Evolutionary conservation across 106 monocot species (phyloP), one percentile per base, ranked within the genome.

Genomic region (Allium cepa): DNA sequence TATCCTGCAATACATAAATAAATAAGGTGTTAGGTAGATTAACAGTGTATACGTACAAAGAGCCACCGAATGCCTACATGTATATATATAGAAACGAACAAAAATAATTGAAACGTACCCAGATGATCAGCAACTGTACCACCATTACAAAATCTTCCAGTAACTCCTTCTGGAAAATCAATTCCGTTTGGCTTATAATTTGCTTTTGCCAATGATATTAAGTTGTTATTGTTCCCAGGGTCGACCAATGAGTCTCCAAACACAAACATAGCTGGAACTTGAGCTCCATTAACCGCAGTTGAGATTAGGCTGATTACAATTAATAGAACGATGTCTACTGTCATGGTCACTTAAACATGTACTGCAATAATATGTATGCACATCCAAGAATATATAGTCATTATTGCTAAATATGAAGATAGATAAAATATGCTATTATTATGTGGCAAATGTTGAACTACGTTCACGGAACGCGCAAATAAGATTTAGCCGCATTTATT

Each of bases 221-320:
- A 68, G 52, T 78, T 57, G 63, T 83, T 83, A 8, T 83, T 83
- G 47, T 83, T 83, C 49, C 83, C 83, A 0, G 83, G 79, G 58
- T 83, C 83, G 7, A 72, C 18, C 50, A 83, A 76, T 3, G 83
- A 83, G 45, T 83, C 83, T 4, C 83, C 83, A 10, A 83, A 83
- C 55, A 75, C 79, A 9, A 79, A 83, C 75, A 75, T 79, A 4
- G 79, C 79, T 16, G 83, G 79, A 47, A 76, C 67, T 49, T 80
- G 76, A 52, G 62, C 66, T 71, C 53, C 75, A 45, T 11, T 50
- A 12, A 27, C 66, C 4, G 15, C 61, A 2, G 56, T 47, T n/a
- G 48, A 27, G 12, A 46, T 10, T 3, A 50, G 4, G 65, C 16
- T 49, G 45, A 50, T n/a, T 26, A 52, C 50, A 8, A 22, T 22